Evolutionary conservation across 2,329 filamentous ascomycete genomes (phyloP).

Genomic region (Penicillium fuscoglaucum): DNA sequence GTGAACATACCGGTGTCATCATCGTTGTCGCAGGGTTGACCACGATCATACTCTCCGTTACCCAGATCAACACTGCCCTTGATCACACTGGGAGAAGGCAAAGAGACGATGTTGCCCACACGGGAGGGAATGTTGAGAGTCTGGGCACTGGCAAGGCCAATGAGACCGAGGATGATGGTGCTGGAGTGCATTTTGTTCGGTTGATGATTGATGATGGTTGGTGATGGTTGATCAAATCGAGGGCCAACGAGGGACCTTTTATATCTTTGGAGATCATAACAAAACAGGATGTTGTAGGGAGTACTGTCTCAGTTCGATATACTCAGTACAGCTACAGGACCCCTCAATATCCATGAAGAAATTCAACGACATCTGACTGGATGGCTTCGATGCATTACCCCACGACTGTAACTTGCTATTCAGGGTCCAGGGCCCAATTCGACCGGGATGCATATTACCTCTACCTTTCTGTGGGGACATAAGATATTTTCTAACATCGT

Average conservation of each 20-base stretch:
- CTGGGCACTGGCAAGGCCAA: conserved; percentile 11
- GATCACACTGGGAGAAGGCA: conserved; percentile 11
- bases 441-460: background rate
- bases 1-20: conserved; percentile 9
- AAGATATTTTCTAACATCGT: conserved; percentile 9
- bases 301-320: background rate
- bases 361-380: conserved; percentile 1
- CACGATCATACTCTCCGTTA: conserved; percentile 11
- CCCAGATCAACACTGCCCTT: conserved; percentile 3
- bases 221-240: conserved; percentile 5
- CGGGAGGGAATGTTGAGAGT: conserved; percentile 10
- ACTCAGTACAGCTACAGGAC: background rate
- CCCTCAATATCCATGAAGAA: conserved; percentile 6
- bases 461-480: background rate
- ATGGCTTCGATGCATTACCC: background rate
- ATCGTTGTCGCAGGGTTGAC: conserved; percentile 4
- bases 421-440: background rate
- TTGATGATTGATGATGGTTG: conserved; percentile 1
- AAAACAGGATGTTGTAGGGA: background rate
- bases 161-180: conserved; percentile 8
- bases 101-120: conserved; percentile 8
- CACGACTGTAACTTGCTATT: background rate
- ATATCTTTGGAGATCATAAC: conserved; percentile 5
- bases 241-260: background rate
- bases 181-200: conserved; percentile 8